Evolutionary conservation across 2,329 filamentous ascomycete species (phyloP).

Genomic region (Biscogniauxia mediterranea): DNA sequence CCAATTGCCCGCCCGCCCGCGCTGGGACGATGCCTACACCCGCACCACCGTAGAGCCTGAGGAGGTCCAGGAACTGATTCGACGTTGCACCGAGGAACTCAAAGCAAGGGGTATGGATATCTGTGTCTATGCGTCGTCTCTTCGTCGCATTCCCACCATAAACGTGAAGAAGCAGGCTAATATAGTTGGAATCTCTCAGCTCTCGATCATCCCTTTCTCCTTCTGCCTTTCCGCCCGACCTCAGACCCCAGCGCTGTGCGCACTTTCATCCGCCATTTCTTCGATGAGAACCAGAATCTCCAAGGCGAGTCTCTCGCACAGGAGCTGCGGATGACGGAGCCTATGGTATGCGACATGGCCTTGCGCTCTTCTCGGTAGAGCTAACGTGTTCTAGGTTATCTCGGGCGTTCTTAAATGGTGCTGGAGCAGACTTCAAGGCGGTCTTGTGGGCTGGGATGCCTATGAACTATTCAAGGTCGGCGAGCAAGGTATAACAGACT

Average conservation of each 20-base stretch:
- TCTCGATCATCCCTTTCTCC: constrained; percentile 86
- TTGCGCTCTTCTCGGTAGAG: constrained; percentile 12
- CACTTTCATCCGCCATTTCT: constrained; percentile 90
- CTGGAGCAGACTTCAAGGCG: constrained; percentile 88
- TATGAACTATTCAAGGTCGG: constrained; percentile 96
- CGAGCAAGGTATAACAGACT: constrained; percentile 68
- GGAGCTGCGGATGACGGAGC: constrained; percentile 89
- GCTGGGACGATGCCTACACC: constrained; percentile 86
- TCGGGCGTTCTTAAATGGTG: constrained; percentile 98
- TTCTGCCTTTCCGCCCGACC: constrained; percentile 90
- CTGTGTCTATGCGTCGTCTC: constrained; percentile 3
- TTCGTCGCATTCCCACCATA: background rate
- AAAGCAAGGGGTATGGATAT: constrained; percentile 79
- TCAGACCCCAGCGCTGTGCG: constrained; percentile 90
- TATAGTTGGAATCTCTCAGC: constrained; percentile 46
- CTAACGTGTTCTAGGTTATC: constrained; percentile 63
- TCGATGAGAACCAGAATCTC: constrained; percentile 65
- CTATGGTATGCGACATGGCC: constrained; percentile 65
- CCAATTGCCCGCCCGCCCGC: constrained; percentile 63
- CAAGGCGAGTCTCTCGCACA: constrained; percentile 72
- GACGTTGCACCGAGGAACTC: constrained; percentile 83
- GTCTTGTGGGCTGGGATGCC: constrained; percentile 93
- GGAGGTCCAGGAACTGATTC: constrained; percentile 84
- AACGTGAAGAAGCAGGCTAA: constrained; percentile 8
- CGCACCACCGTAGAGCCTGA: constrained; percentile 81